Conservation (phyloP, 441 rosid genomes). For the Croton setiger region DNA sequence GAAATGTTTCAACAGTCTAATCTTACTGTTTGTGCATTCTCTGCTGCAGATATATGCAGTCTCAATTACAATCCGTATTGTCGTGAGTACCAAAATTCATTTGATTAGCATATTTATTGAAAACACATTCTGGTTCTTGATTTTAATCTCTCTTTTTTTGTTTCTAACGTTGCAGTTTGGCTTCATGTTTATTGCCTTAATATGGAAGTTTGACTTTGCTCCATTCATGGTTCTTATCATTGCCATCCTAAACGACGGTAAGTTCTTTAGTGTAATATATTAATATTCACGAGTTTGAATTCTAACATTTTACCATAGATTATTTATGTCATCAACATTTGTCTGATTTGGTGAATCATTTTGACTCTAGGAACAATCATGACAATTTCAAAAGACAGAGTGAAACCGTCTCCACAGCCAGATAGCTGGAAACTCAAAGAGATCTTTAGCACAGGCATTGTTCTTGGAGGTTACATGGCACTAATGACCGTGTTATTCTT, state of each 20-base stretch:
- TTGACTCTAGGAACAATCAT: slow-evolving; percentile 66
- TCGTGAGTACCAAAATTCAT: slow-evolving; percentile 42
- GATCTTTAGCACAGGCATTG: slow-evolving; percentile 72
- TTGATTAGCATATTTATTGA: neutral
- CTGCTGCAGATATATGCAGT: slow-evolving; percentile 81
- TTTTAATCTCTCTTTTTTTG: slow-evolving; percentile 6
- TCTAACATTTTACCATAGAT: neutral
- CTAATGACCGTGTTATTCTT: slow-evolving; percentile 81
- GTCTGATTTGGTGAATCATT: slow-evolving; percentile 6
- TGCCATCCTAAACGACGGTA: slow-evolving; percentile 86
- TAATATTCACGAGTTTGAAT: neutral
- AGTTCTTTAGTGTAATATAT: slow-evolving; percentile 21
- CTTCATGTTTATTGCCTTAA: slow-evolving; percentile 82
- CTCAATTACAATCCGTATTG: slow-evolving; percentile 87
- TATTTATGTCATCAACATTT: slow-evolving; percentile 4
- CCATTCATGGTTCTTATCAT: slow-evolving; percentile 90
- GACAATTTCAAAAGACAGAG: slow-evolving; percentile 87
- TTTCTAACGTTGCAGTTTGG: slow-evolving; percentile 58
- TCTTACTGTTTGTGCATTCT: slow-evolving; percentile 1
- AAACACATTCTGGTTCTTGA: slow-evolving; percentile 1
- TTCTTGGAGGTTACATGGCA: slow-evolving; percentile 86
- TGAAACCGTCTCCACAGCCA: slow-evolving; percentile 88
- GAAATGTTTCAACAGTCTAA: neutral
- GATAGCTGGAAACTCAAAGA: slow-evolving; percentile 90
- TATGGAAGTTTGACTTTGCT: slow-evolving; percentile 81